Evolutionary conservation across 2,329 filamentous ascomycete genomes (phyloP).

Genomic region (Paecilomyces sp.): DNA sequence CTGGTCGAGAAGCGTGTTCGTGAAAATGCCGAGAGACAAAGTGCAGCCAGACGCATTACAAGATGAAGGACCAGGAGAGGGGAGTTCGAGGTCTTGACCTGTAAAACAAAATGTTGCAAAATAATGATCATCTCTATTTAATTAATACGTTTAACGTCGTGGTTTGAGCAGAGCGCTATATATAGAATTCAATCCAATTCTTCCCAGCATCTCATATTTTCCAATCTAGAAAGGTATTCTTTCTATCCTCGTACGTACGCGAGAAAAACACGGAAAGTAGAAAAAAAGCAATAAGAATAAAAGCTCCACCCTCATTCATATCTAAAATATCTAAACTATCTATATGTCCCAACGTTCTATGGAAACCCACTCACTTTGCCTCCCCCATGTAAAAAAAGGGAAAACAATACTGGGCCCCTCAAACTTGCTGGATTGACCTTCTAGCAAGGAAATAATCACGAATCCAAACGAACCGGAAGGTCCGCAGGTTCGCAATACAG

Average conservation of each 20-base stretch:
- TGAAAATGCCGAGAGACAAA: constrained; percentile 30
- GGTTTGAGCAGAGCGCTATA: too few relatives aligned
- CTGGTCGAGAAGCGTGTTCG: constrained; percentile 55
- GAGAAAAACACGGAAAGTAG: neutral
- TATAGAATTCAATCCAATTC: too few relatives aligned
- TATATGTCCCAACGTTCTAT: constrained; percentile 39
- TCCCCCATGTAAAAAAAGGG: constrained; percentile 6
- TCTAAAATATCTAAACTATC: neutral
- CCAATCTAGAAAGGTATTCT: too few relatives aligned
- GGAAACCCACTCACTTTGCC: constrained; percentile 36
- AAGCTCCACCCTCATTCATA: neutral
- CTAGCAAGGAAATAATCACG: constrained; percentile 24
- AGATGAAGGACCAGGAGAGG: neutral
- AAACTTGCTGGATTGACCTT: constrained; percentile 37
- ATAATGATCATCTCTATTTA: too few relatives aligned
- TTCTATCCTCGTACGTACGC: too few relatives aligned
- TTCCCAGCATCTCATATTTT: too few relatives aligned
- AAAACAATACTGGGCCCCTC: constrained; percentile 35
- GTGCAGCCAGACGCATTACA: neutral
- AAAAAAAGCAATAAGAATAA: neutral
- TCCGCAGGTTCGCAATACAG: neutral
- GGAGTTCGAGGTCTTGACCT: neutral
- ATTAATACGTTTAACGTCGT: too few relatives aligned
- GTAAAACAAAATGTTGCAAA: too few relatives aligned
- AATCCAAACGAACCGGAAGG: neutral